Conservation (phyloP, 2,329 filamentous ascomycete species). For the Fonsecaea pedrosoi region DNA sequence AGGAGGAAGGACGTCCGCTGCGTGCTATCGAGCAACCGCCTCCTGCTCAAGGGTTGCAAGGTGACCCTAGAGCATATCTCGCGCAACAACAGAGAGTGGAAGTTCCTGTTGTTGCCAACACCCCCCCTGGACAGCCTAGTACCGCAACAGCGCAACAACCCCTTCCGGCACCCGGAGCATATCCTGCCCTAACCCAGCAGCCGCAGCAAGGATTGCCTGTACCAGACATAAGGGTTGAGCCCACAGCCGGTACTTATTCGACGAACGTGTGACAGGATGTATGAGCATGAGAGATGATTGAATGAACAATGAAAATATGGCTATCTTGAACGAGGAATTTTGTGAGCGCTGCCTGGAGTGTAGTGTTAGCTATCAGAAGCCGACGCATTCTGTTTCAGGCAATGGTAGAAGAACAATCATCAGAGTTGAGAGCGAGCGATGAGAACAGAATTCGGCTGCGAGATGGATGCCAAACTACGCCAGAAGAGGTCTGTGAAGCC, state of each 20-base stretch:
- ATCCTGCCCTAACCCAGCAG: constrained; percentile 23
- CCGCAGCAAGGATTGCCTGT: constrained; percentile 23
- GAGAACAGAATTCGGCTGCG: not conserved
- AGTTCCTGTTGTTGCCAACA: constrained; percentile 6
- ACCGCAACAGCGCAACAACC: constrained; percentile 16
- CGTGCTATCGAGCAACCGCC: constrained; percentile 45
- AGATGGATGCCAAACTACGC: not conserved
- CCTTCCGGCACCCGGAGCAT: constrained; percentile 2
- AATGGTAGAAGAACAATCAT: not conserved
- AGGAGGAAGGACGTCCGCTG: constrained; percentile 41
- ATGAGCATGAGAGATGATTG: constrained; percentile 5
- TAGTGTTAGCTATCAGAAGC: not conserved
- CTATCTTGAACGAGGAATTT: not conserved
- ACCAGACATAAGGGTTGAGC: constrained; percentile 34
- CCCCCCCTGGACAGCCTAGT: constrained; percentile 17
- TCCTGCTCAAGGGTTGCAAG: constrained; percentile 20
- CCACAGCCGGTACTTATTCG: constrained; percentile 25
- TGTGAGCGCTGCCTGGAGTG: not conserved
- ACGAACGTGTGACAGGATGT: constrained; percentile 28
- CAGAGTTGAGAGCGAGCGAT: not conserved
- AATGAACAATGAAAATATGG: not conserved
- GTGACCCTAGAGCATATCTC: constrained; percentile 32
- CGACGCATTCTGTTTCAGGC: not conserved
- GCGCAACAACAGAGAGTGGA: constrained; percentile 28
- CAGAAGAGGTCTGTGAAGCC: not conserved